phyloP scores from a whole-genome alignment of 805 yeast genomes.

The Candida sphagnicola region DNA sequence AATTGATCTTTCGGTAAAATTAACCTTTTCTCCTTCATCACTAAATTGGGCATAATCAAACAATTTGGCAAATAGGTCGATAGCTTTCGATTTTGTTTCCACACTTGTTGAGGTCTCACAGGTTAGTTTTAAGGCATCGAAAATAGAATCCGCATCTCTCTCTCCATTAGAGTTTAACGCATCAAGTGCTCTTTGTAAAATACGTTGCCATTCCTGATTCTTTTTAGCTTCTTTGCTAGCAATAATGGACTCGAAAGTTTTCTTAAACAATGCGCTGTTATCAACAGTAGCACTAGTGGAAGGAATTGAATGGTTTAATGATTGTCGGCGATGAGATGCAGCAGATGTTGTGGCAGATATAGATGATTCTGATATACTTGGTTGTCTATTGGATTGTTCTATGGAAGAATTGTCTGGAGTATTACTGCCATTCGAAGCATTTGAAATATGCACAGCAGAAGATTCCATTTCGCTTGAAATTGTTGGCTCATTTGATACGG shows the following conservation, averaged over 20 bases:
- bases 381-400: background rate
- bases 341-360: background rate
- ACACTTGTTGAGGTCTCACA: conserved; percentile 60
- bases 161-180: conserved; percentile 35
- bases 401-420: background rate
- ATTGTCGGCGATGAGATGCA: conserved; percentile 11
- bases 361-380: background rate
- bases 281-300: conserved; percentile 19
- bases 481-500: too few relatives aligned
- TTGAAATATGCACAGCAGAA: background rate
- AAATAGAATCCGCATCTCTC: conserved; percentile 51
- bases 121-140: conserved; percentile 72
- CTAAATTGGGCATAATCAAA: conserved; percentile 83
- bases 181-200: conserved; percentile 40
- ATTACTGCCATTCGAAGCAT: background rate
- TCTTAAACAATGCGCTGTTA: conserved; percentile 35
- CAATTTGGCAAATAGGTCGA: conserved; percentile 83
- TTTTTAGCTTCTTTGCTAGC: conserved; percentile 60
- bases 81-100: conserved; percentile 66
- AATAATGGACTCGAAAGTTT: conserved; percentile 55
- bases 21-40: conserved; percentile 50
- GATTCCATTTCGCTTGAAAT: background rate
- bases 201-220: conserved; percentile 35
- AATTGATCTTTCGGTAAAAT: conserved; percentile 75
- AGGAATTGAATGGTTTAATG: conserved; percentile 12